Evolutionary conservation across 805 yeast species (phyloP).

Genomic region (Wickerhamiella domercqiae): DNA sequence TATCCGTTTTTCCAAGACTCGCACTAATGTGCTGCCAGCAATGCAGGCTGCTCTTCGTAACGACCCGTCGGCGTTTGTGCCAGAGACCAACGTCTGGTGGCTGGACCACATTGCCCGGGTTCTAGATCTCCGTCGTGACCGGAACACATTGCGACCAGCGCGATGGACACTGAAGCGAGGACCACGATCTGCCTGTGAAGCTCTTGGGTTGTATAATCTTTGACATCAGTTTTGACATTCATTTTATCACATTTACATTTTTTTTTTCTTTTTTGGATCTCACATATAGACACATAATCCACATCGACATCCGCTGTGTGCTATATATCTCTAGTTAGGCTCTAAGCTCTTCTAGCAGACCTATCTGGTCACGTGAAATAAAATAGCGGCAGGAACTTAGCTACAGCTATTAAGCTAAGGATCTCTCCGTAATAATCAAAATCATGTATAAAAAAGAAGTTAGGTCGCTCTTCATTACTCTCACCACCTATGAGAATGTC

Average conservation of each 20-base stretch:
- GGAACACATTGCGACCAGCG: slow-evolving; percentile 4
- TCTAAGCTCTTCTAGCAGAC: no score
- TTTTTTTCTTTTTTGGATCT: no score
- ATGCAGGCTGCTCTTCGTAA: slow-evolving; percentile 26
- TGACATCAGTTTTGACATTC: background rate
- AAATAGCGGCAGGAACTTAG: background rate
- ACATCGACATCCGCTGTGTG: no score
- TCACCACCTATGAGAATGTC: no score
- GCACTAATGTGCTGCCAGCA: slow-evolving; percentile 43
- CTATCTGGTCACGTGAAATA: background rate
- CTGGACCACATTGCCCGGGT: slow-evolving; percentile 43
- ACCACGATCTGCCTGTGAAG: slow-evolving; percentile 11
- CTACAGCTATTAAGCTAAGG: no score
- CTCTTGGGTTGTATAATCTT: background rate
- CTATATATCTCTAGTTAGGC: no score
- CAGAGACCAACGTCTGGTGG: slow-evolving; percentile 48
- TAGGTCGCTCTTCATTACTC: no score
- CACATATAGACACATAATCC: no score
- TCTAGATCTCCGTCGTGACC: slow-evolving; percentile 18
- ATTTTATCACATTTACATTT: no score
- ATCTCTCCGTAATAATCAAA: no score
- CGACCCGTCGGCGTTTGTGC: slow-evolving; percentile 33
- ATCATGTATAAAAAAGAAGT: no score
- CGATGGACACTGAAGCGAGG: slow-evolving; percentile 9
- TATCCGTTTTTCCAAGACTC: slow-evolving; percentile 45